phyloP scores from a whole-genome alignment of 2,329 filamentous ascomycete genomes.

The Mariannaea sp. region DNA sequence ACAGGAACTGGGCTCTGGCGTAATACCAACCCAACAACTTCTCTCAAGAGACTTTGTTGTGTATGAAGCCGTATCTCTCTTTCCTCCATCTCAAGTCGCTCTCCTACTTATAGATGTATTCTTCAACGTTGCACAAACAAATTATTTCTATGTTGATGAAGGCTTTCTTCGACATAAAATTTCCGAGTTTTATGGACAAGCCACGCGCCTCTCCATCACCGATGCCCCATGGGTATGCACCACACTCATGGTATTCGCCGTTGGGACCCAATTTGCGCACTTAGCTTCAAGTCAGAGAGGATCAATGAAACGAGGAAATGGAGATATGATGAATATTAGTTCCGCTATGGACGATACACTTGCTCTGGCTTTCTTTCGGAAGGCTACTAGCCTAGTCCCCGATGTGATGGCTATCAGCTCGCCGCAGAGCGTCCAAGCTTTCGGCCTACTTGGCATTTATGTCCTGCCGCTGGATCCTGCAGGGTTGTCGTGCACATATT shows the following conservation, averaged over 20 bases:
- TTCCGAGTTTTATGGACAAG: slow-evolving; percentile 23
- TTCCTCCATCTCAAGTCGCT: slow-evolving; percentile 22
- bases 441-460: slow-evolving; percentile 29
- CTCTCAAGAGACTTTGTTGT: slow-evolving; percentile 18
- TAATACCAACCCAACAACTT: slow-evolving; percentile 4
- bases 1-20: slow-evolving; percentile 7
- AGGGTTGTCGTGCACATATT: slow-evolving; percentile 30
- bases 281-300: slow-evolving; percentile 7
- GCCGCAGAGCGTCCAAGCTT: slow-evolving; percentile 28
- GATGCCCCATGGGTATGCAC: slow-evolving; percentile 31
- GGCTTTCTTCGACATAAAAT: slow-evolving; percentile 21
- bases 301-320: not conserved
- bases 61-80: slow-evolving; percentile 23
- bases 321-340: slow-evolving; percentile 19
- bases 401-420: slow-evolving; percentile 26
- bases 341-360: slow-evolving; percentile 25
- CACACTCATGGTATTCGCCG: slow-evolving; percentile 31
- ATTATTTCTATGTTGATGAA: slow-evolving; percentile 35
- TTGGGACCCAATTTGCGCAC: slow-evolving; percentile 31
- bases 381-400: slow-evolving; percentile 19
- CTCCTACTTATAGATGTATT: slow-evolving; percentile 27
- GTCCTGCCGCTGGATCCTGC: slow-evolving; percentile 27
- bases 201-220: not conserved
- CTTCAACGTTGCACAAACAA: slow-evolving; percentile 32
- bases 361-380: slow-evolving; percentile 23